These are phyloP conservation scores for Aspergillus latus DNA, from an alignment of 2,329 filamentous ascomycete genomes.

Conservation along the genomic window DNA sequence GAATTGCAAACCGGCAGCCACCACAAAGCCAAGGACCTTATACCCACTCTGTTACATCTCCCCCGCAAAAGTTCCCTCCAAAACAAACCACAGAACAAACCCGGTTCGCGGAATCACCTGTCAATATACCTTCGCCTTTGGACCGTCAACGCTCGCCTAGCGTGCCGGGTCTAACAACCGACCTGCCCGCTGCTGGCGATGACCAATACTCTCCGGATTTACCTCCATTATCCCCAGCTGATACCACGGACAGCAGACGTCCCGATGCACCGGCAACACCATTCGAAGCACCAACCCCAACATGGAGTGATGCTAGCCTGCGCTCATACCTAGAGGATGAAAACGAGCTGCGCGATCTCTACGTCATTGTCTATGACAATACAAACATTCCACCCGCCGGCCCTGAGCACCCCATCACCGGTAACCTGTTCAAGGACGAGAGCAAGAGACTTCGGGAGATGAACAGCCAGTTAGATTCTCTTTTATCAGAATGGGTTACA, in stretches of 20 bases:
- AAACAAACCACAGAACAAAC: slow-evolving; percentile 37
- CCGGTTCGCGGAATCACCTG: slow-evolving; percentile 66
- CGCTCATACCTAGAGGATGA: slow-evolving; percentile 89
- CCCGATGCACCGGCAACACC: slow-evolving; percentile 50
- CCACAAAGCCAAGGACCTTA: slow-evolving; percentile 10
- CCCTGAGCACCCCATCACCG: slow-evolving; percentile 81
- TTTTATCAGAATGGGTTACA: slow-evolving; percentile 76
- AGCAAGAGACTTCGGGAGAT: slow-evolving; percentile 84
- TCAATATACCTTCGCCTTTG: slow-evolving; percentile 64
- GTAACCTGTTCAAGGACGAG: slow-evolving; percentile 79
- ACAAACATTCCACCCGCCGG: slow-evolving; percentile 75
- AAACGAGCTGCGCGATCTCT: slow-evolving; percentile 82
- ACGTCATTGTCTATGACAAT: slow-evolving; percentile 91
- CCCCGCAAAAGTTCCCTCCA: slow-evolving; percentile 31
- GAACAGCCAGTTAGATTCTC: slow-evolving; percentile 82
- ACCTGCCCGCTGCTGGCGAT: slow-evolving; percentile 70
- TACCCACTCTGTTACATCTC: slow-evolving; percentile 27
- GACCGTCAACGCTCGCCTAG: slow-evolving; percentile 41
- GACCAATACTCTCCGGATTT: slow-evolving; percentile 59
- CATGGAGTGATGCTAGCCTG: slow-evolving; percentile 85
- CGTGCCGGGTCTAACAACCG: slow-evolving; percentile 67
- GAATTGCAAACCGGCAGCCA: slow-evolving; percentile 12
- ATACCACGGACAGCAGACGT: slow-evolving; percentile 30
- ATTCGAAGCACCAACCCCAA: slow-evolving; percentile 57
- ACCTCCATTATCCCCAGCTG: slow-evolving; percentile 57